Base-by-base conservation (phyloP, 2,329 filamentous ascomycete genomes). In the Phymatotrichopsis omnivora region DNA sequence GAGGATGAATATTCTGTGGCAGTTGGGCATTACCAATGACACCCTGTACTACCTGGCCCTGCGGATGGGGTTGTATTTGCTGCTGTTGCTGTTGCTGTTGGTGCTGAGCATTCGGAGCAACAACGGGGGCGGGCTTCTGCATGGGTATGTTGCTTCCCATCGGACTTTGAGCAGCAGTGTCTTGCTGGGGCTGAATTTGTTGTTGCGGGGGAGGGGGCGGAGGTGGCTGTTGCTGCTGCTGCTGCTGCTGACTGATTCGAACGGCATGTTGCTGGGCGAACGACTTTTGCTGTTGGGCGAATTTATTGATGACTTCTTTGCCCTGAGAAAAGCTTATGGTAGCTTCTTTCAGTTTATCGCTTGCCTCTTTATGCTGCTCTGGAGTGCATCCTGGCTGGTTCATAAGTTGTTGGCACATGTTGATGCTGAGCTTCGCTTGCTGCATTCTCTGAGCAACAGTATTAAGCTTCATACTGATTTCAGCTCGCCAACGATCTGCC, bases 191-290 rank as follows among this genome's bases (percentile, higher is more conserved):
- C 23, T 53, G 50, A 24, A 25, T 10, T 28, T 49, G 49, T 28
- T 46, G 46, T 30, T 20, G 23, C 31, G 42, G 46, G 8, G 24
- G 33, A 5, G 12, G 32, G 7, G 30, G 30, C 23, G 60, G 57
- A 27, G 60, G 57, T 12, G 63, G 60, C 22, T 64, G 61, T 7
- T 62, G 60, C 38, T 65, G 64, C 2, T 55, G 56, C 23, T 65
- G 60, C 17, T 27, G 34, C 39, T 31, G 31, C 22, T n/a, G n/a
- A n/a, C n/a, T n/a, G n/a, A n/a, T n/a, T n/a, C n/a, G n/a, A n/a
- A n/a, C n/a, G n/a, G n/a, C n/a, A n/a, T 51, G 41, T 25, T 50
- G 45, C 25, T 54, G 46, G 5, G 36, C 36, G 19, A 53, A 33
- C 41, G 47, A 28, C 46, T 53, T 56, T 32, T 54, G 52, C 46